Base-by-base conservation (phyloP, 1,139 yeast genomes). In the Eremothecium coryli region DNA sequence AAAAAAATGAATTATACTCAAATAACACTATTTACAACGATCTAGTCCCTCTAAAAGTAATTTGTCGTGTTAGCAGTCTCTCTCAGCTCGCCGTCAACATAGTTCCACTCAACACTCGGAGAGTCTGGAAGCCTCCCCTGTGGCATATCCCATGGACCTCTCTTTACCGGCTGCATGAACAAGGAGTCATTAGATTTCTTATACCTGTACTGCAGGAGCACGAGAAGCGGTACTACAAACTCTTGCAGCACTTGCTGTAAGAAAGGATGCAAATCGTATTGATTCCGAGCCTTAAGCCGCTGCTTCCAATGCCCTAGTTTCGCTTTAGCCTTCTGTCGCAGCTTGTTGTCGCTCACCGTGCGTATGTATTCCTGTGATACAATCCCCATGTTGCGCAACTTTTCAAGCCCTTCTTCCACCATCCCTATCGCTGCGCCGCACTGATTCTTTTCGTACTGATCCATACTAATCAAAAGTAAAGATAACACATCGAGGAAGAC, bases 371-470 rank as follows among this genome's bases (percentile, higher is more conserved):
- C 39, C 9, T 18, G 17, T 17, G 38, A 16, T 9, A 29, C 29
- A 15, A 35, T n/a, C 22, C 6, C 18, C 34, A 28, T 32, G 27
- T 34, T 29, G 14, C 39, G 33, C 13, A 48, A 39, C 6, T 36
- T 29, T 8, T 43, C 36, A 5, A 44, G 37, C 3, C 52, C 39
- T 12, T 38, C 38, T 8, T 49, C 44, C 16, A 54, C 33, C 53
- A 54, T 45, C 2, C 58, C 59, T 11, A 49, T 37, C 2, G 58
- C 49, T 8, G 36, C 30, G 3, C 56, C 56, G 11, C 43, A 36
- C 18, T 51, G 43, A 23, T 50, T 48, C 10, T 33, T 35, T 6
- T 45, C 39, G 35, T 44, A 54, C 27, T 46, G 49, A 27, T 53
- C 54, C 29, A 54, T 36, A 2, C 58, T 53, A 7, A 54, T 15